phyloP scores from a whole-genome alignment of 1,139 yeast species.

The Saccharomyces hybrid region DNA sequence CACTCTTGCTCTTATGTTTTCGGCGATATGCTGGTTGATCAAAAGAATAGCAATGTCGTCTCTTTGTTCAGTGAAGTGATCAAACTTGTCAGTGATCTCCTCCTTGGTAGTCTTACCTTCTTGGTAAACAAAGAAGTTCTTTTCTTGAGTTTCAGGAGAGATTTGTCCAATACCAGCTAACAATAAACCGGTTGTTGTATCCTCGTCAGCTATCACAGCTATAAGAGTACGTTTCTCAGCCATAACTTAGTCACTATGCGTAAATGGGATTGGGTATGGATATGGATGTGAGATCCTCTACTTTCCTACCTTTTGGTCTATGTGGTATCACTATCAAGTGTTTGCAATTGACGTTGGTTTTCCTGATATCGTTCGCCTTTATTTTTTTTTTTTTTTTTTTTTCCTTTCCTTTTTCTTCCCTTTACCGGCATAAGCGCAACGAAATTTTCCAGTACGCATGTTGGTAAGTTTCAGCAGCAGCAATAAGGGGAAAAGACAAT shows the following conservation, averaged over 20 bases:
- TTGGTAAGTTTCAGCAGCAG: not conserved
- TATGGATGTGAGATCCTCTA: not conserved
- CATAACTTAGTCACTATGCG: slow-evolving; percentile 8
- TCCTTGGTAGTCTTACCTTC: slow-evolving; percentile 75
- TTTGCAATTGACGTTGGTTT: not conserved
- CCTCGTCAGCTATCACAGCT: slow-evolving; percentile 96
- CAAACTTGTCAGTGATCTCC: slow-evolving; percentile 69
- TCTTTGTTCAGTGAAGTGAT: slow-evolving; percentile 62
- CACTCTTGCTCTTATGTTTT: slow-evolving; percentile 71
- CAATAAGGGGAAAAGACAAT: not conserved
- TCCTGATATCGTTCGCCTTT: not conserved
- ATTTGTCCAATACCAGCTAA: slow-evolving; percentile 96
- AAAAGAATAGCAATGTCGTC: slow-evolving; percentile 88
- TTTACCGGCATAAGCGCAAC: not conserved
- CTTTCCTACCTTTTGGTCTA: not conserved
- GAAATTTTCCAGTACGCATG: not conserved
- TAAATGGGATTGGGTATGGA: not conserved
- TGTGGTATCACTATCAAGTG: not conserved
- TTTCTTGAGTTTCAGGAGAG: slow-evolving; percentile 47
- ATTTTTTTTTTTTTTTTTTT: not conserved
- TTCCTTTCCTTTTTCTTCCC: not conserved
- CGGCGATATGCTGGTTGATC: slow-evolving; percentile 94
- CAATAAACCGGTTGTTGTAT: slow-evolving; percentile 90
- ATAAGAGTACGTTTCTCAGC: slow-evolving; percentile 62
- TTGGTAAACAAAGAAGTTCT: slow-evolving; percentile 74